Percentiles rank a stretch among this genome's conserved stretches.
phyloP scores from a whole-genome alignment of 1,284 basidiomycete genomes.

The Polyporus tsugae region DNA sequence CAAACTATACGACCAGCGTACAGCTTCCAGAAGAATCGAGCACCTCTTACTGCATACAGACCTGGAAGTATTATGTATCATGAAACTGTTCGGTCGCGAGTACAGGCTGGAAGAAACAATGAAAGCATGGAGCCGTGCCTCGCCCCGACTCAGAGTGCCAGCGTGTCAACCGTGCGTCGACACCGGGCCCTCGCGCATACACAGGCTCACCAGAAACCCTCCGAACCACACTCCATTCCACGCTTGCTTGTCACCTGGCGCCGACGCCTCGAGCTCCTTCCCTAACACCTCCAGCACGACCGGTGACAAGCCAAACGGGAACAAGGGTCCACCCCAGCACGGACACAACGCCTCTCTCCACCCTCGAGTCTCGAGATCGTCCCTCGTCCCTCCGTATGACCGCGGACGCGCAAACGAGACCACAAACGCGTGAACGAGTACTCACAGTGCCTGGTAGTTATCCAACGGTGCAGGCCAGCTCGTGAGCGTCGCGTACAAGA shows the following conservation, averaged over 20 bases:
- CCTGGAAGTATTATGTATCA: too few relatives aligned
- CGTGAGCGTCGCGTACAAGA: slow-evolving; percentile 17
- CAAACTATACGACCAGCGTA: too few relatives aligned
- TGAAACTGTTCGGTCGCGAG: too few relatives aligned
- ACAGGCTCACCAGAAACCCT: not conserved
- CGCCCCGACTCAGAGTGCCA: too few relatives aligned
- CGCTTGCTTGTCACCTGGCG: not conserved
- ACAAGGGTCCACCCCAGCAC: not conserved
- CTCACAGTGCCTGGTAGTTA: slow-evolving; percentile 37
- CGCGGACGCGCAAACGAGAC: not conserved
- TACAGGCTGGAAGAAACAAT: too few relatives aligned
- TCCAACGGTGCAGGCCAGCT: slow-evolving; percentile 32
- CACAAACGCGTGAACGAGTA: not conserved
- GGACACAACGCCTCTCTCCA: not conserved
- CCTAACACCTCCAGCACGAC: not conserved
- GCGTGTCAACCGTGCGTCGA: too few relatives aligned
- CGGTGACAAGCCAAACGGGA: not conserved
- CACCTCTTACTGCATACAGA: too few relatives aligned
- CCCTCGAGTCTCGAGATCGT: not conserved
- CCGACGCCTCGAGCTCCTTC: not conserved
- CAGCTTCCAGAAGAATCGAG: too few relatives aligned
- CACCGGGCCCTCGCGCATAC: not conserved
- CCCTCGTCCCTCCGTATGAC: not conserved
- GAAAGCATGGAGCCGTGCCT: too few relatives aligned
- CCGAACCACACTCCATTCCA: not conserved